Evolutionary conservation across 2,329 filamentous ascomycete genomes (phyloP), one percentile per base, ranked within the genome.

Genomic region (Cercospora sesami): DNA sequence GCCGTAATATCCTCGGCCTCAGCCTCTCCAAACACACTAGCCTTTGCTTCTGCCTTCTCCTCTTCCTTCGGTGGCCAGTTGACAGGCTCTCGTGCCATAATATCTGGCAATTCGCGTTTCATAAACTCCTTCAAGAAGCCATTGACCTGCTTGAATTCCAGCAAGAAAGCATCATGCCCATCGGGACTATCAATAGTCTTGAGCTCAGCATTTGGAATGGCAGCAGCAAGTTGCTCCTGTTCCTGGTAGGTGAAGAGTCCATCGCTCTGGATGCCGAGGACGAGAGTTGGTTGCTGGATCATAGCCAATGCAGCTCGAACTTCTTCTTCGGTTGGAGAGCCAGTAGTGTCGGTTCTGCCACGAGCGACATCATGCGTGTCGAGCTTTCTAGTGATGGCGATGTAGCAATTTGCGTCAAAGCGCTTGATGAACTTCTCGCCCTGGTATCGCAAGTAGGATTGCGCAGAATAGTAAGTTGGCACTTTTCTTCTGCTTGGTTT

Each of bases 371-470:
- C 95, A 80, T 99, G 95, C 0, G 95, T 98, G 78, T 99, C 95
- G 16, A 99, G 87, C 81, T 99, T 99, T 75, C 95, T 91, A 4
- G 95, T 98, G 80, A 99, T 97, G 73, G 95, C 94, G 74, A 99
- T 98, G 82, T 99, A 99, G 82, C 95, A 99, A 80, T 99, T 99
- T 75, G 93, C 92, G 80, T 99, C 95, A 79, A 98, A 99, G 9
- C 95, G 91, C 79, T 92, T 93, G 75, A 98, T 95, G 75, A 99
- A 99, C 80, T 99, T 99, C 75, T 90, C 87, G 65, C 93, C 94
- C 81, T 99, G 95, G 80, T 99, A 99, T 21, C 95, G 91, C 53
- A 99, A 87, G 80, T 99, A 99, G 0, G 94, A 97, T 79, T 99
- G 95, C 0, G 95, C 95, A 0, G 95, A 98, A 81, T 98, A 99